Evolutionary conservation across 768 basidiomycete genomes (phyloP).

Genomic region (Mycena rosella): DNA sequence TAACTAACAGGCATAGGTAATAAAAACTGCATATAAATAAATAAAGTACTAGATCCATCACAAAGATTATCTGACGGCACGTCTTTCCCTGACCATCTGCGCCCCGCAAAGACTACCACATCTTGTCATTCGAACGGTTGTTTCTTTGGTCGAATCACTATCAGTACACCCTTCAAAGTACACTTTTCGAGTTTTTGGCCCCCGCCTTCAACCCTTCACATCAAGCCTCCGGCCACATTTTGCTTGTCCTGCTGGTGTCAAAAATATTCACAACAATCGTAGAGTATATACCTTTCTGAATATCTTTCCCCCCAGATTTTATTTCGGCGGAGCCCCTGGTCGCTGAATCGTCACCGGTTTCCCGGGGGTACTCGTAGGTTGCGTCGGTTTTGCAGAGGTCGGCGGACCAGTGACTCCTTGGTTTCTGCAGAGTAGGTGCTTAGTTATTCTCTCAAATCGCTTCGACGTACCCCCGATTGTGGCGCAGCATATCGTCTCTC

Average conservation of each 20-base stretch:
- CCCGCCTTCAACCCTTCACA: background rate
- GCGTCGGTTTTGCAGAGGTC: constrained; percentile 15
- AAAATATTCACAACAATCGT: constrained; percentile 16
- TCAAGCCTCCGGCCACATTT: constrained; percentile 6
- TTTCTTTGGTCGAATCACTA: constrained; percentile 21
- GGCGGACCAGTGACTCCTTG: constrained; percentile 16
- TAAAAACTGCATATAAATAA: too few relatives aligned
- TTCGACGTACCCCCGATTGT: too few relatives aligned
- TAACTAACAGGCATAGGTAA: too few relatives aligned
- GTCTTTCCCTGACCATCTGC: too few relatives aligned
- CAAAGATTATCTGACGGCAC: too few relatives aligned
- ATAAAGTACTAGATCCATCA: too few relatives aligned
- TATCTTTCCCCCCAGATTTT: constrained; percentile 1
- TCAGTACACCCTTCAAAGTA: constrained; percentile 13
- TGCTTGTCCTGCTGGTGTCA: constrained; percentile 10
- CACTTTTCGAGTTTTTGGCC: constrained; percentile 8
- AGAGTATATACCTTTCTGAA: constrained; percentile 10
- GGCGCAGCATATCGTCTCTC: too few relatives aligned
- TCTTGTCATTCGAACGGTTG: constrained; percentile 5
- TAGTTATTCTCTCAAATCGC: constrained; percentile 15
- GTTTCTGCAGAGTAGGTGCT: constrained; percentile 17
- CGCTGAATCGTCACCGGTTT: constrained; percentile 13
- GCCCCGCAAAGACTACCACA: too few relatives aligned
- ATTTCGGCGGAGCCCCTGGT: constrained; percentile 19
- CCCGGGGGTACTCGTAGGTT: constrained; percentile 12